Evolutionary conservation across 345 rosid species (phyloP).

Genomic region (Linum usitatissimum): DNA sequence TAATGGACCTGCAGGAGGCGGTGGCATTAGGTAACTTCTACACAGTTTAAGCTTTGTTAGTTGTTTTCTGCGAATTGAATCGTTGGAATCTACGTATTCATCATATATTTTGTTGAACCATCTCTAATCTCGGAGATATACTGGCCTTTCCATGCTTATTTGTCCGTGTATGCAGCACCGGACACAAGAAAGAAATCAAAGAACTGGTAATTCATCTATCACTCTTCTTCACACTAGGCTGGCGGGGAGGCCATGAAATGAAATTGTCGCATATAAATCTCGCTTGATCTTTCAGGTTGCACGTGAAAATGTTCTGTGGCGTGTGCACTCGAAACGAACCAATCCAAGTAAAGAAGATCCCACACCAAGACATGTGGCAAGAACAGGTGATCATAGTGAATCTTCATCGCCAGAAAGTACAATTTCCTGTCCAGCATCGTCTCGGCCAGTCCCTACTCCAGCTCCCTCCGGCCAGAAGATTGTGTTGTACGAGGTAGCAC

Average conservation of each 20-base stretch:
- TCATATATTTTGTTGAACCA: too few species aligned
- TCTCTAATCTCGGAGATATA: background rate
- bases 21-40: constrained; percentile 67
- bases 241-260: background rate
- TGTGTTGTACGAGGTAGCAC: constrained; percentile 58
- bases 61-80: too few species aligned
- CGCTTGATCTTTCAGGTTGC: constrained; percentile 37
- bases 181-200: constrained; percentile 67
- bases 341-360: constrained; percentile 11
- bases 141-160: background rate
- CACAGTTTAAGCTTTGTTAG: background rate
- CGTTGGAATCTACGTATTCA: background rate
- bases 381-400: constrained; percentile 16
- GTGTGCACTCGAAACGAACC: constrained; percentile 18
- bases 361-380: constrained; percentile 10
- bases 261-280: constrained; percentile 5
- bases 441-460: constrained; percentile 25
- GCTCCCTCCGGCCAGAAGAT: constrained; percentile 49
- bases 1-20: constrained; percentile 96
- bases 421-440: constrained; percentile 1
- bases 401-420: constrained; percentile 5
- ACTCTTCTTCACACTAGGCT: background rate
- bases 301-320: constrained; percentile 62
- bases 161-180: constrained; percentile 53
- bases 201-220: constrained; percentile 36